Conservation (phyloP, 1,284 basidiomycete genomes). For the Naganishia cerealis region DNA sequence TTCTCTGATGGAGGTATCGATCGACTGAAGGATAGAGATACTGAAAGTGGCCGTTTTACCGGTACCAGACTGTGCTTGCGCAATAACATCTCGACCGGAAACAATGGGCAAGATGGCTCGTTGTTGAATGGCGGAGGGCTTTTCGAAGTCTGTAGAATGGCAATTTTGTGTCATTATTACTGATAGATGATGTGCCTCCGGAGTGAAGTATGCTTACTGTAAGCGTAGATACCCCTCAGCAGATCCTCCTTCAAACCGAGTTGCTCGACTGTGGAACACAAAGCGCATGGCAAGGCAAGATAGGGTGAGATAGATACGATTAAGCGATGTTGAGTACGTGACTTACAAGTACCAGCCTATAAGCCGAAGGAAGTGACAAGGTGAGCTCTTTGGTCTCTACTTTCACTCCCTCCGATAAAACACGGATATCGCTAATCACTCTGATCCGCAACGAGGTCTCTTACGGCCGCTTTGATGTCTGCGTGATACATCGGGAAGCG, state of each 20-base stretch:
- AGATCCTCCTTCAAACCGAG: conserved; percentile 93
- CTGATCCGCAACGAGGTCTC: conserved; percentile 2
- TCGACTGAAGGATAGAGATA: conserved; percentile 86
- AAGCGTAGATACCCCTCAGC: conserved; percentile 95
- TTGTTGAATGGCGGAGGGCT: conserved; percentile 98
- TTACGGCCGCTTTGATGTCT: neutral
- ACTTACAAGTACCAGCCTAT: conserved; percentile 32
- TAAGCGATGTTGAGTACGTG: conserved; percentile 22
- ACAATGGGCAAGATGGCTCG: conserved; percentile 94
- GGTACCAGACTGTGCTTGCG: conserved; percentile 97
- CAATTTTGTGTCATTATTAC: neutral
- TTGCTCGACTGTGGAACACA: conserved; percentile 76
- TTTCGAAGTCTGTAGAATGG: conserved; percentile 80
- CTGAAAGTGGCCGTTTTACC: conserved; percentile 99
- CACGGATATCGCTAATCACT: conserved; percentile 5
- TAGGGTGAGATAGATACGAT: neutral
- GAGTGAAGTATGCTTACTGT: conserved; percentile 66
- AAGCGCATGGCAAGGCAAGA: conserved; percentile 5
- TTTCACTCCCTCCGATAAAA: conserved; percentile 47
- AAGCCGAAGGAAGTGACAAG: conserved; percentile 30
- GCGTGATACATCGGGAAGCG: neutral
- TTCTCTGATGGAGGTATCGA: conserved; percentile 92
- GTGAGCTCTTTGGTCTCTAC: conserved; percentile 38
- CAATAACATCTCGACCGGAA: conserved; percentile 93
- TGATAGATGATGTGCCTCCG: neutral